Conservation (phyloP, 2,329 filamentous ascomycete species). For the Penicillium glabrum region DNA sequence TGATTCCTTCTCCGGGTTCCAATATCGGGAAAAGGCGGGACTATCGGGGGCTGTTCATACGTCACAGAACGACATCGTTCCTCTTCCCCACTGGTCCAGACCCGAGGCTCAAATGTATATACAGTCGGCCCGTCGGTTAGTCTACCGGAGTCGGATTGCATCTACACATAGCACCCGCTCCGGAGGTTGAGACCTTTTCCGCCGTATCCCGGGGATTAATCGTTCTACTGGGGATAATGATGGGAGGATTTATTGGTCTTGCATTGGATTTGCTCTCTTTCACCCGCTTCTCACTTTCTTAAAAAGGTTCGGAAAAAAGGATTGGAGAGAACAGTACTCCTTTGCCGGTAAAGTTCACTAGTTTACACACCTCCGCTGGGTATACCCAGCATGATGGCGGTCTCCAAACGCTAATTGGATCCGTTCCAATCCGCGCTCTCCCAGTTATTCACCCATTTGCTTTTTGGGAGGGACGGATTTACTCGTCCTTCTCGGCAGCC, state of each 20-base stretch:
- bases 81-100: background rate
- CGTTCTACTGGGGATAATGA: background rate
- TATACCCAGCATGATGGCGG: background rate
- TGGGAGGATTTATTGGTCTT: background rate
- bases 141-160: background rate
- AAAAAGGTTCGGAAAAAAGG: background rate
- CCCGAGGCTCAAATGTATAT: background rate
- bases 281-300: background rate
- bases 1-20: conserved; percentile 12
- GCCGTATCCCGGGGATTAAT: background rate
- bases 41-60: background rate
- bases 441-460: background rate
- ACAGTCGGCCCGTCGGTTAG: background rate
- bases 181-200: background rate
- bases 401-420: background rate
- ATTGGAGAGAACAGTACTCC: background rate
- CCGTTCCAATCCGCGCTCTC: background rate
- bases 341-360: background rate
- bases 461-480: conserved; percentile 18
- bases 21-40: conserved; percentile 38
- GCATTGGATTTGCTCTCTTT: background rate
- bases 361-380: background rate
- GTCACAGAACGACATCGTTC: background rate
- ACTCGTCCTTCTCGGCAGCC: conserved; percentile 51
- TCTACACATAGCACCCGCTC: background rate